phyloP scores from a whole-genome alignment of 371 early-diverging fungal genomes.

The Parasitella parasitica region DNA sequence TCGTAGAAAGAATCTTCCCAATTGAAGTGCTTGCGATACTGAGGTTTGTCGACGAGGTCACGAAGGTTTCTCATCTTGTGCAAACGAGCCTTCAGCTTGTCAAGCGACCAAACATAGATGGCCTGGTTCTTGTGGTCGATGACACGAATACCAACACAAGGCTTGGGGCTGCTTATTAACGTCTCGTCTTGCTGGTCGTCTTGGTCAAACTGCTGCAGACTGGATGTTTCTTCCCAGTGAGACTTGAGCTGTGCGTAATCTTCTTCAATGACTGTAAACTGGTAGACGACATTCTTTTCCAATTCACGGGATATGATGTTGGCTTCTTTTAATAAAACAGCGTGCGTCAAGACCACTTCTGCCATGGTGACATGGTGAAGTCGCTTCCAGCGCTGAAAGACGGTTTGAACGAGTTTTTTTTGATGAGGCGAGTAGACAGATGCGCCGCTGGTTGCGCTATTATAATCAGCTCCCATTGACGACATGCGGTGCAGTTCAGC shows the following conservation, averaged over 20 bases:
- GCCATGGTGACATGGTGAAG: conserved; percentile 72
- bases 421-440: conserved; percentile 42
- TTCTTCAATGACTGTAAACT: conserved; percentile 73
- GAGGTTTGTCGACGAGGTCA: conserved; percentile 68
- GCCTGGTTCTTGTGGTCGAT: conserved; percentile 68
- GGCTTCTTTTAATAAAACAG: conserved; percentile 80
- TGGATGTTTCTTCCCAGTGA: conserved; percentile 63
- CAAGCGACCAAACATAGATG: conserved; percentile 78
- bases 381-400: conserved; percentile 55
- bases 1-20: conserved; percentile 78
- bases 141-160: conserved; percentile 69
- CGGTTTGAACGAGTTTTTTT: conserved; percentile 21
- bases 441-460: neutral
- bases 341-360: conserved; percentile 68
- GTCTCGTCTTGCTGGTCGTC: conserved; percentile 39
- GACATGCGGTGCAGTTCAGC: conserved; percentile 54
- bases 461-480: conserved; percentile 28
- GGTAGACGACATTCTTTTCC: conserved; percentile 75
- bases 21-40: conserved; percentile 68
- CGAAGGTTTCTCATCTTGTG: conserved; percentile 78
- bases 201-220: conserved; percentile 44
- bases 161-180: conserved; percentile 40
- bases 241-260: conserved; percentile 54
- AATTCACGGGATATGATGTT: conserved; percentile 84
- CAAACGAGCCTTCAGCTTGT: conserved; percentile 62